These are phyloP conservation scores for Vigna mungo DNA, from an alignment of 306 rosid species.

Conservation along the genomic window DNA sequence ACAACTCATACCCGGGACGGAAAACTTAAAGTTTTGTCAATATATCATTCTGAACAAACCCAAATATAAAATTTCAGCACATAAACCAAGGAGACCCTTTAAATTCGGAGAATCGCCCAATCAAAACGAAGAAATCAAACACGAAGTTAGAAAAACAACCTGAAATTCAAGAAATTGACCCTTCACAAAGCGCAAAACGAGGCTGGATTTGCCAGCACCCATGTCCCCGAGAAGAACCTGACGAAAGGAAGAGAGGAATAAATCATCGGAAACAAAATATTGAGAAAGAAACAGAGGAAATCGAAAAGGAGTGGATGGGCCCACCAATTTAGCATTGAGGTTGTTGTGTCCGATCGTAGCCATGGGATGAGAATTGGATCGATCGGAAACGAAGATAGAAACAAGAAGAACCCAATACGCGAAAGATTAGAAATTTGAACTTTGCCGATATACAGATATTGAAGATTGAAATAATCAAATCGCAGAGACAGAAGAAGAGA, in stretches of 20 bases:
- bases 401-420: slow-evolving; percentile 34
- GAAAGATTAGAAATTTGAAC: slow-evolving; percentile 14
- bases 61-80: not conserved
- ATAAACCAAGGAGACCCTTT: not conserved
- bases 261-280: slow-evolving; percentile 26
- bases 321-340: slow-evolving; percentile 69
- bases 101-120: slow-evolving; percentile 24
- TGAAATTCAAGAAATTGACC: slow-evolving; percentile 74
- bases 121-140: slow-evolving; percentile 31
- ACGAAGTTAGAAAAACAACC: slow-evolving; percentile 25
- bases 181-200: slow-evolving; percentile 69
- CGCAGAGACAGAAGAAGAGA: slow-evolving; percentile 13
- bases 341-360: slow-evolving; percentile 68
- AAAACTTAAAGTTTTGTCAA: not conserved
- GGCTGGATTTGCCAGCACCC: slow-evolving; percentile 76
- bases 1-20: not conserved
- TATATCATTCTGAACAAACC: slow-evolving; percentile 8
- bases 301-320: slow-evolving; percentile 3
- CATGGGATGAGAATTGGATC: slow-evolving; percentile 53
- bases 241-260: slow-evolving; percentile 13
- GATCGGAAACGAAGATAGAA: slow-evolving; percentile 48
- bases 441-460: slow-evolving; percentile 8
- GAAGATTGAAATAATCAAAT: slow-evolving; percentile 39
- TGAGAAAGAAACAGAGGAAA: slow-evolving; percentile 7
- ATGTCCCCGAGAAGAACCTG: slow-evolving; percentile 75